Evolutionary conservation across 768 basidiomycete genomes (phyloP).

Genomic region (Amanita rimosa): DNA sequence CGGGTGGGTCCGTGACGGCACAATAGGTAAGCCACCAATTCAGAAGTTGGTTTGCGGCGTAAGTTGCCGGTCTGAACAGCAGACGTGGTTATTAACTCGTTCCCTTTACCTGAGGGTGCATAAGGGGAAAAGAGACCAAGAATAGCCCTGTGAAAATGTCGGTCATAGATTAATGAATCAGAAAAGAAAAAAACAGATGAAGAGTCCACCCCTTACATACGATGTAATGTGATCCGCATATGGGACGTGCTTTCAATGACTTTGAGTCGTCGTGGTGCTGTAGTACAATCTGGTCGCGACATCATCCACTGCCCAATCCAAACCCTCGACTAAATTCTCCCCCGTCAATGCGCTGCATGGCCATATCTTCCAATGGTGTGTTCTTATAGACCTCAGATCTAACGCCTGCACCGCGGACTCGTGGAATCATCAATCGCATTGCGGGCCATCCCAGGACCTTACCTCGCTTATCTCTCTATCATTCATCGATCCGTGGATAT

Average conservation of each 20-base stretch:
- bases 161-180: not conserved
- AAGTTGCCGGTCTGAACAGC: not conserved
- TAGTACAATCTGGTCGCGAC: conserved; percentile 86
- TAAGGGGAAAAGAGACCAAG: not conserved
- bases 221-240: not conserved
- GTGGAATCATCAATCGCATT: not conserved
- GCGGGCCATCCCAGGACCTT: conserved; percentile 18
- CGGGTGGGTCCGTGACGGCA: not conserved
- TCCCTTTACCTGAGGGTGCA: not conserved
- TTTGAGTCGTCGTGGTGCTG: conserved; percentile 22
- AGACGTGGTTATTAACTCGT: not conserved
- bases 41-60: not conserved
- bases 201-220: not conserved
- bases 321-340: conserved; percentile 68
- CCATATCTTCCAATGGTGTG: conserved; percentile 85
- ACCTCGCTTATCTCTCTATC: conserved; percentile 77
- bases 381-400: conserved; percentile 67
- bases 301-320: conserved; percentile 89
- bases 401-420: conserved; percentile 43
- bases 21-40: not conserved
- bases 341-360: conserved; percentile 92
- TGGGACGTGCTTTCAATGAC: not conserved
- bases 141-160: not conserved
- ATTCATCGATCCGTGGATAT: conserved; percentile 80
- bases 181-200: too few species aligned